A percentile compares a stretch with the other conserved stretches of the same genome.
phyloP scores from a whole-genome alignment of 768 basidiomycete genomes.

The Hericium alpestre region DNA sequence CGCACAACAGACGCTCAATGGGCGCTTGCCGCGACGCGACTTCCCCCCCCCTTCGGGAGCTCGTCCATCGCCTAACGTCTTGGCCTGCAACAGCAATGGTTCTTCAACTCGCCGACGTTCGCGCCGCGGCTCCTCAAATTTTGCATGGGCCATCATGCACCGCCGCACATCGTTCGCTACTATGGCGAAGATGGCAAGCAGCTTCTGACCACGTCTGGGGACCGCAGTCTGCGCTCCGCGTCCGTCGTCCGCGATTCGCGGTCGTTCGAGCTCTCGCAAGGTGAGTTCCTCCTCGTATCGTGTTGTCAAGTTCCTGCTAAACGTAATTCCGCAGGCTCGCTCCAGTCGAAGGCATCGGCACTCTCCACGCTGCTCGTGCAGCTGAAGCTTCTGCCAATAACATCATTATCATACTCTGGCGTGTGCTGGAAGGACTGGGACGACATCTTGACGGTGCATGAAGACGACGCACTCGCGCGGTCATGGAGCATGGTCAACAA shows the following conservation, averaged over 20 bases:
- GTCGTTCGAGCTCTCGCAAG: slow-evolving; percentile 92
- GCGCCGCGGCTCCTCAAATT: slow-evolving; percentile 84
- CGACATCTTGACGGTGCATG: slow-evolving; percentile 82
- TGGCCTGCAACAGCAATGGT: slow-evolving; percentile 69
- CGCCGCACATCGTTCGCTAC: slow-evolving; percentile 86
- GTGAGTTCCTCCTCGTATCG: slow-evolving; percentile 25
- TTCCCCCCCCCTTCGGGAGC: too few relatives aligned
- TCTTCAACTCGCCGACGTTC: slow-evolving; percentile 84
- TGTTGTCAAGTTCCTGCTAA: background rate
- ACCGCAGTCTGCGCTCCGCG: slow-evolving; percentile 81
- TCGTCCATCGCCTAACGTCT: background rate
- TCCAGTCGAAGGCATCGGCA: slow-evolving; percentile 69
- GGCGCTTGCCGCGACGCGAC: too few relatives aligned
- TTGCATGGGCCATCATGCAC: slow-evolving; percentile 83
- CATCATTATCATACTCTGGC: slow-evolving; percentile 67
- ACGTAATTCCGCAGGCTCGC: slow-evolving; percentile 45
- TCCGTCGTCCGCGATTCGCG: slow-evolving; percentile 92
- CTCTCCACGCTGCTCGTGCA: slow-evolving; percentile 71
- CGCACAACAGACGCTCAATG: too few relatives aligned
- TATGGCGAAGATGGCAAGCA: slow-evolving; percentile 98
- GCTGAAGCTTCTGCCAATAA: slow-evolving; percentile 77
- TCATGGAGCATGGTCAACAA: slow-evolving; percentile 86
- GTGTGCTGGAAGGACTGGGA: slow-evolving; percentile 93
- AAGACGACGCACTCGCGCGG: slow-evolving; percentile 71
- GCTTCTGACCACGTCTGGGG: slow-evolving; percentile 77